Evolutionary conservation across 2,329 filamentous ascomycete genomes (phyloP).

Genomic region (Beauveria australis): DNA sequence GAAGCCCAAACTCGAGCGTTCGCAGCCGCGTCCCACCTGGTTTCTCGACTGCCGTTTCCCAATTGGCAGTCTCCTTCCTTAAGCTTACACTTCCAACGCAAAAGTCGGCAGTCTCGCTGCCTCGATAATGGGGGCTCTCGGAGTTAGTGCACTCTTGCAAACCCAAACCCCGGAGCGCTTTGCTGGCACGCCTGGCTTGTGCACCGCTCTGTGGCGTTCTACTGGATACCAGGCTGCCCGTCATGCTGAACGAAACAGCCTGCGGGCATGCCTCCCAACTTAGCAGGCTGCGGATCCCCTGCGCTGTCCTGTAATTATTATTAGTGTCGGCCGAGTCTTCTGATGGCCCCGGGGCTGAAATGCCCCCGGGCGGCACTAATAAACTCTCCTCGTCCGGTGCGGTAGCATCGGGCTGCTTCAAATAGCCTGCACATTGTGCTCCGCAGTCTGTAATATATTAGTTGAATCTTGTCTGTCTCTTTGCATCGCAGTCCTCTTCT

Average conservation of each 20-base stretch:
- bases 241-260: conserved; percentile 3
- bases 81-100: neutral
- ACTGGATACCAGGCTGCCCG: neutral
- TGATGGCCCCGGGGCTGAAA: neutral
- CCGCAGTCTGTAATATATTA: neutral
- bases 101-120: neutral
- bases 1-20: neutral
- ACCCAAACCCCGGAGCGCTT: neutral
- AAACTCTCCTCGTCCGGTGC: neutral
- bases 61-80: too few species aligned
- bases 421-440: neutral
- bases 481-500: neutral
- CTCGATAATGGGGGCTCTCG: neutral
- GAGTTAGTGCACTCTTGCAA: neutral
- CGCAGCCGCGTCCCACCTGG: neutral
- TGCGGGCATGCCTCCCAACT: neutral
- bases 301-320: neutral
- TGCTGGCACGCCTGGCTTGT: neutral
- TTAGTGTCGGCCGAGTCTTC: conserved; percentile 7
- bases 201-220: neutral
- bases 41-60: neutral
- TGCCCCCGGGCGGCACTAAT: neutral
- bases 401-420: neutral
- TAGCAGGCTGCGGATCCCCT: neutral
- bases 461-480: neutral